Base-by-base conservation (phyloP, 768 basidiomycete species). In the Hysterangium stoloniferum region DNA sequence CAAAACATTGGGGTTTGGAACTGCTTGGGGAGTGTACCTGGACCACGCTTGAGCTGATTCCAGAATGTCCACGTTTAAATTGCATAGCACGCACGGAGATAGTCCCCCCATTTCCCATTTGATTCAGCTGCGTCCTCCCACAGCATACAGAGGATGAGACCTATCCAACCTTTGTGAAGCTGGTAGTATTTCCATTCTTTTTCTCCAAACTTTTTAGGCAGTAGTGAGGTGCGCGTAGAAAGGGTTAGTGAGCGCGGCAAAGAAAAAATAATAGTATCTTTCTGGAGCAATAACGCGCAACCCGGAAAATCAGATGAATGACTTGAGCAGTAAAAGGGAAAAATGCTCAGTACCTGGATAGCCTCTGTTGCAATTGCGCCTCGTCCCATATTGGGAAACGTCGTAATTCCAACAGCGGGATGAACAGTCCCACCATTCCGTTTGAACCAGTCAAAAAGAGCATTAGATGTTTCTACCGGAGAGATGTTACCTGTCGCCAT, bases 1-100 rank as follows among this genome's bases (percentile, higher is more conserved):
- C 96, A 98, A 61, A 97, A 94, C 88, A 99, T 97, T 0, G 92
- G 90, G 0, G 93, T 94, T 57, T 85, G 76, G 61, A 98, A 97
- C 11, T 57, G 54, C 11, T 59, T 70, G 0, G 94, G 94, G 53
- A 97, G 73, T 13, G 74, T 75, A 24, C 66, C 86, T 87, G 54
- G 8, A 28, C 4, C 44, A n/a, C 19, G 9, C 29, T 15, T 13
- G 38, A 15, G 25, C n/a, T 9, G 4, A 27, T 1, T 1, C 22
- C 19, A 28, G 44, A 24, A 24, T 20, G 8, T 35, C 20, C n/a
- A 22, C n/a, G 40, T 48, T 25, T 19, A 34, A 13, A 34, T 28
- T 4, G 25, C 7, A 12, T 5, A 22, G 2, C 9, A 65, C 78
- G 41, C 51, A 88, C 88, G 68, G 11, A 94, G 70, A 66, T 94